Conservation (phyloP, 2,329 filamentous ascomycete species). For the Colletotrichum navitas region DNA sequence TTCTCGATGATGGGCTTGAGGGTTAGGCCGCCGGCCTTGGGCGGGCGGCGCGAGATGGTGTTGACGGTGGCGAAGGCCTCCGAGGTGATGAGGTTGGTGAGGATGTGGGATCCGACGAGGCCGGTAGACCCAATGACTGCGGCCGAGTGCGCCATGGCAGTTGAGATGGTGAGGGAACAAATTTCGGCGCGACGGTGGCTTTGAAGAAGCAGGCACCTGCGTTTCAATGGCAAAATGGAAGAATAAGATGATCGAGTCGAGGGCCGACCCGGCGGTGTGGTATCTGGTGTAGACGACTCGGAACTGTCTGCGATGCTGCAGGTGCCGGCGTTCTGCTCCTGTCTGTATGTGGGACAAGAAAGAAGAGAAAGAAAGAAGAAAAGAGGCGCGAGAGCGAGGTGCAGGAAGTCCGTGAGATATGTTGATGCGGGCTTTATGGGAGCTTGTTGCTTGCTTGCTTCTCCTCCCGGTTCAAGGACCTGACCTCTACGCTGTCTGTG, state of each 20-base stretch:
- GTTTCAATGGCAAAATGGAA: slow-evolving; percentile 6
- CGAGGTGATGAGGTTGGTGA: slow-evolving; percentile 71
- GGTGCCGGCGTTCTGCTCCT: slow-evolving; percentile 12
- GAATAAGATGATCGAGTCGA: slow-evolving; percentile 20
- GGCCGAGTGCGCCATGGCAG: slow-evolving; percentile 35
- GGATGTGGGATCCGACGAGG: slow-evolving; percentile 80
- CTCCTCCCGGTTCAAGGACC: slow-evolving; percentile 8
- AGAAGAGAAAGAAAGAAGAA: not conserved
- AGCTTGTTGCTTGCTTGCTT: slow-evolving; percentile 15
- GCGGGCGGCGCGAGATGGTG: slow-evolving; percentile 76
- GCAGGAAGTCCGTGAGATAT: slow-evolving; percentile 33
- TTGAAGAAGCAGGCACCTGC: slow-evolving; percentile 10
- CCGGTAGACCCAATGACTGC: slow-evolving; percentile 74
- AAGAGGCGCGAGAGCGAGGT: slow-evolving; percentile 13
- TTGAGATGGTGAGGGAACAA: too few relatives aligned
- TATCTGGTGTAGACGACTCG: slow-evolving; percentile 1
- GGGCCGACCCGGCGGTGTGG: slow-evolving; percentile 31
- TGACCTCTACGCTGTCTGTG: slow-evolving; percentile 31
- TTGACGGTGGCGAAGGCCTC: slow-evolving; percentile 66
- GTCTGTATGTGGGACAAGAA: slow-evolving; percentile 21
- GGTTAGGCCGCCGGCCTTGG: slow-evolving; percentile 60
- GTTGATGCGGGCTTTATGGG: slow-evolving; percentile 40
- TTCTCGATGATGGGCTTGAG: slow-evolving; percentile 74
- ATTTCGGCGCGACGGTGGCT: not conserved
- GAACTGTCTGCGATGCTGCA: slow-evolving; percentile 35